phyloP scores from a whole-genome alignment of 176 grass and related monocot species.

The Microstegium vimineum region DNA sequence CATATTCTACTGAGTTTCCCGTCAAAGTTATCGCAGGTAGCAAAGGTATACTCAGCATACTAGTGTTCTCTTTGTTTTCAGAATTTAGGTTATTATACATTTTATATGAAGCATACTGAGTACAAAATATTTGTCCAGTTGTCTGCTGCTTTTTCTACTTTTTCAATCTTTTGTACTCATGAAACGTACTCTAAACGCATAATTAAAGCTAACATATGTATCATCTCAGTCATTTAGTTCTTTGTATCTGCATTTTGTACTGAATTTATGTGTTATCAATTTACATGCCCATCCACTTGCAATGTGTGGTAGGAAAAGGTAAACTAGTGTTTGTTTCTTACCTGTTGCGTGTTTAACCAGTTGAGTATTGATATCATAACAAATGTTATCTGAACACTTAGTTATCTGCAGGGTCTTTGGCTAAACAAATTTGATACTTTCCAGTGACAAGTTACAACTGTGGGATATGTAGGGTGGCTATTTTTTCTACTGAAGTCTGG shows the following conservation, averaged over 20 bases:
- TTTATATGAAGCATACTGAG: not conserved
- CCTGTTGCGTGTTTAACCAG: not conserved
- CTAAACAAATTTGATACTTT: not conserved
- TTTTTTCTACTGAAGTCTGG: not conserved
- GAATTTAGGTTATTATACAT: not conserved
- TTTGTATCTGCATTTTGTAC: not conserved
- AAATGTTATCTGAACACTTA: not conserved
- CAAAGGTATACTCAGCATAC: conserved; percentile 40
- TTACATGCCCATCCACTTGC: not conserved
- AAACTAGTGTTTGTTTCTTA: not conserved
- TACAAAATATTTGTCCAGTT: not conserved
- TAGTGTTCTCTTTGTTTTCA: conserved; percentile 4
- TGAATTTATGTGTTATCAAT: not conserved
- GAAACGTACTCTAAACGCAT: not conserved
- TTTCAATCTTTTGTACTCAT: not conserved
- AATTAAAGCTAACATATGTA: not conserved
- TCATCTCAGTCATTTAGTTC: not conserved
- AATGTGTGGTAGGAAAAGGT: not conserved
- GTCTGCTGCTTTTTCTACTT: conserved; percentile 8
- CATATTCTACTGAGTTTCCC: conserved; percentile 24
- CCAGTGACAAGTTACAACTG: not conserved
- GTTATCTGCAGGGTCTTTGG: conserved; percentile 8
- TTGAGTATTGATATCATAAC: not conserved
- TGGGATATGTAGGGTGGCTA: not conserved
- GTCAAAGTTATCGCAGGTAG: conserved; percentile 11